Conservation (phyloP, 2,329 filamentous ascomycete genomes). For the Claviceps sp. region DNA sequence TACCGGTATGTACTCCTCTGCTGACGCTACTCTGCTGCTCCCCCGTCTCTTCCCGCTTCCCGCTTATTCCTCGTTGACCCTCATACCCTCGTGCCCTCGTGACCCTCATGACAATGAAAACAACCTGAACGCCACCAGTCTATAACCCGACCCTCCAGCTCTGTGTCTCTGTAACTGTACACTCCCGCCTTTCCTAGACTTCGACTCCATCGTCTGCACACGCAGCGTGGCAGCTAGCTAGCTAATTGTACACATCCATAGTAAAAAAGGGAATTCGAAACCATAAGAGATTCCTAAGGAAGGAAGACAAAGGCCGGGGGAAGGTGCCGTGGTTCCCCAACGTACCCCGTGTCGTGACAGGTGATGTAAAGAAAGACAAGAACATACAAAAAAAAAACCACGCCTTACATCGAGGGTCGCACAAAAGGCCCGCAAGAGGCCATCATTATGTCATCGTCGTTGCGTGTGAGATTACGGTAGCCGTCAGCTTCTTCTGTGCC, state of each 20-base stretch:
- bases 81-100: too few species aligned
- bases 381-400: conserved; percentile 1
- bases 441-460: neutral
- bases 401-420: neutral
- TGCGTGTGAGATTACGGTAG: neutral
- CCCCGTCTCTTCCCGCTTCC: too few species aligned
- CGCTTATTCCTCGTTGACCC: too few species aligned
- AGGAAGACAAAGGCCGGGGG: neutral
- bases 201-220: neutral
- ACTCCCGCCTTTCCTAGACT: neutral
- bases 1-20: too few species aligned
- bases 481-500: neutral
- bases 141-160: neutral
- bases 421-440: neutral
- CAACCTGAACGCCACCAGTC: neutral
- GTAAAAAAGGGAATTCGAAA: conserved; percentile 1
- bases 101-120: neutral
- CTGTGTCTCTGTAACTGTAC: neutral
- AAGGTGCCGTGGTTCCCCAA: neutral
- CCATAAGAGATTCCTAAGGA: neutral
- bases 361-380: neutral
- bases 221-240: neutral
- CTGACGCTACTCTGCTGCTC: too few species aligned
- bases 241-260: conserved; percentile 2
- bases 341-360: neutral